phyloP scores from a whole-genome alignment of 805 yeast species.

The Ogataea saltuana region DNA sequence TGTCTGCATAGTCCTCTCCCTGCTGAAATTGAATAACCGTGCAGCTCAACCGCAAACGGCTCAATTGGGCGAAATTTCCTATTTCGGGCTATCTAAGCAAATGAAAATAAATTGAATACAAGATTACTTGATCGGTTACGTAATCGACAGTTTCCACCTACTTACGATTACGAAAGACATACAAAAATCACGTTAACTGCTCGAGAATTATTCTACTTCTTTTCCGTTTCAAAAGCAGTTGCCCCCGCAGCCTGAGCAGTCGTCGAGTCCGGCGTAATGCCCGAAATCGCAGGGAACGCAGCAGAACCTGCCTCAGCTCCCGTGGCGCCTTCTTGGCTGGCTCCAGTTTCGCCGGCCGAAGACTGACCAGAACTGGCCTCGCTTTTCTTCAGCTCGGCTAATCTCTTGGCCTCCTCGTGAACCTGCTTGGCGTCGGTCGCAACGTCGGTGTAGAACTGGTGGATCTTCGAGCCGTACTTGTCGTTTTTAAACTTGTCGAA shows the following conservation, averaged over 20 bases:
- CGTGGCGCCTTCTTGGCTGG: background rate
- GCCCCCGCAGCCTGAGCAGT: constrained; percentile 22
- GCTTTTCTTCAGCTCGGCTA: constrained; percentile 57
- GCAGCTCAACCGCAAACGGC: constrained; percentile 12
- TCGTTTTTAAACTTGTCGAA: constrained; percentile 47
- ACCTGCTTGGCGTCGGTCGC: constrained; percentile 61
- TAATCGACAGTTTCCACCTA: background rate
- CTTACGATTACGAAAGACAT: no score
- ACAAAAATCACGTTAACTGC: no score
- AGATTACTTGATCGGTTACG: no score
- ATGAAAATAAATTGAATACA: background rate
- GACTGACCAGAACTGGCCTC: constrained; percentile 3
- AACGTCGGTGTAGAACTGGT: constrained; percentile 56
- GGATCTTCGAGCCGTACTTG: constrained; percentile 59
- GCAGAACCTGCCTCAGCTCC: constrained; percentile 9
- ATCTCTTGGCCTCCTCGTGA: constrained; percentile 71
- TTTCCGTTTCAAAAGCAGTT: constrained; percentile 28
- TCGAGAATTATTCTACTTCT: constrained; percentile 13
- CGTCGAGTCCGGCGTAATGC: constrained; percentile 17
- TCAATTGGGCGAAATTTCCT: constrained; percentile 22
- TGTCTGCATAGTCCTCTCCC: constrained; percentile 11
- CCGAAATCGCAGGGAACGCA: constrained; percentile 16
- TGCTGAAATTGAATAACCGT: constrained; percentile 17
- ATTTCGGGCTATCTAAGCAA: constrained; percentile 7
- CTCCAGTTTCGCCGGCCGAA: background rate